Percentiles rank a stretch among this genome's conserved stretches.
Evolutionary conservation across 2,329 filamentous ascomycete species (phyloP).

Genomic region (Aspergillus transmontanensis): DNA sequence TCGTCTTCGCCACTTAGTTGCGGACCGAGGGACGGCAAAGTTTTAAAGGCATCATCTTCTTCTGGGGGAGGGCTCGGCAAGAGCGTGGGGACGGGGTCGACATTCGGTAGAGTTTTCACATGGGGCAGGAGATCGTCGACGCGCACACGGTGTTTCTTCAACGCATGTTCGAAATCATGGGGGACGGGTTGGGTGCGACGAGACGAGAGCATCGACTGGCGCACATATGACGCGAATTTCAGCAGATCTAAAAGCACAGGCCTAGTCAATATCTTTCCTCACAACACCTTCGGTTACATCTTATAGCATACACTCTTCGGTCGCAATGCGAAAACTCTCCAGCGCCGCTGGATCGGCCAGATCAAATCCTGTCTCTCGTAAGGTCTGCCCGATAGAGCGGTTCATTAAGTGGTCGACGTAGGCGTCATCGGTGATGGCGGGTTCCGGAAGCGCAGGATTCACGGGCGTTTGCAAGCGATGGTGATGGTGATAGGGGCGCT

Average conservation of each 20-base stretch:
- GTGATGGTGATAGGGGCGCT: constrained; percentile 45
- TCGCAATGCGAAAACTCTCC: constrained; percentile 56
- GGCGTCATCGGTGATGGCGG: constrained; percentile 52
- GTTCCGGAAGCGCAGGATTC: constrained; percentile 35
- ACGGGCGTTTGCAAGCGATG: constrained; percentile 44
- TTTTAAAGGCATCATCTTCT: constrained; percentile 36
- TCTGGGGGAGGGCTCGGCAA: constrained; percentile 45
- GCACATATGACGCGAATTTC: constrained; percentile 56
- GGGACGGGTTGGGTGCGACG: constrained; percentile 60
- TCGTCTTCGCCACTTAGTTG: constrained; percentile 52
- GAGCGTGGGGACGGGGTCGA: constrained; percentile 28
- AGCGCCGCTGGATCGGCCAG: constrained; percentile 57
- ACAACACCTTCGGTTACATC: background rate
- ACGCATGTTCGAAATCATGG: constrained; percentile 59
- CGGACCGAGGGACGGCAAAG: constrained; percentile 52
- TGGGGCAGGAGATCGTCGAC: constrained; percentile 38
- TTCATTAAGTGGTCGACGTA: constrained; percentile 58
- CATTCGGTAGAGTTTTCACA: constrained; percentile 31
- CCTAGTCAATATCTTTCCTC: constrained; percentile 18
- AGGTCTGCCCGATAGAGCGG: constrained; percentile 56
- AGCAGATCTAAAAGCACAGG: constrained; percentile 51
- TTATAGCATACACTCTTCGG: constrained; percentile 59
- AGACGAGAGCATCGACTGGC: constrained; percentile 59
- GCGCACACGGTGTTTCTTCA: constrained; percentile 33
- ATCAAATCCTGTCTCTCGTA: constrained; percentile 58